Conservation (phyloP, 1,284 basidiomycete species). For the Fistulina hepatica region DNA sequence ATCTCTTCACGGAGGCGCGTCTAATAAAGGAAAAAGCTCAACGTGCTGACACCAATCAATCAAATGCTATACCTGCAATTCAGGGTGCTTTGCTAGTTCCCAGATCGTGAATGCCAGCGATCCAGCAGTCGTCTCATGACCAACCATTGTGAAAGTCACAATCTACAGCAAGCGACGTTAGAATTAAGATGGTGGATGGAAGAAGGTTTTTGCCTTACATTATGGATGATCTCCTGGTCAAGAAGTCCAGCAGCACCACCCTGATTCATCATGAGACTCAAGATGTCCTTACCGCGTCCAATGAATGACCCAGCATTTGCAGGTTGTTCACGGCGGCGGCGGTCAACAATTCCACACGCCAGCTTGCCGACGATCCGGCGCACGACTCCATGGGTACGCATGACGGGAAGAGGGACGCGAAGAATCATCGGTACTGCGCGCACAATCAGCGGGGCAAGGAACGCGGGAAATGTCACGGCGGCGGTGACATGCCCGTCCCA, state of each 20-base stretch:
- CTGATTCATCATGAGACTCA: conserved; percentile 14
- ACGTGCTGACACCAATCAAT: too few species aligned
- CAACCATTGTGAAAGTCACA: conserved; percentile 19
- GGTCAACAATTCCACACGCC: conserved; percentile 17
- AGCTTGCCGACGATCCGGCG: too few species aligned
- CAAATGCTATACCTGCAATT: too few species aligned
- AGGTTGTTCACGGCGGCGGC: conserved; percentile 1
- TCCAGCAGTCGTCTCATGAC: conserved; percentile 30
- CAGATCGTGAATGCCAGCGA: conserved; percentile 27
- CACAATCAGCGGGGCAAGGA: conserved; percentile 23
- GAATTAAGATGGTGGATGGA: too few species aligned
- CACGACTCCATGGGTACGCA: too few species aligned
- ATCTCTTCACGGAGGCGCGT: conserved; percentile 18
- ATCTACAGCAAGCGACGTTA: too few species aligned
- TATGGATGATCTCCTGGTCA: conserved; percentile 20
- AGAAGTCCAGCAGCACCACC: conserved; percentile 10
- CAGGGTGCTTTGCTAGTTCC: conserved; percentile 25
- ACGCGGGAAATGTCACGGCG: conserved; percentile 18
- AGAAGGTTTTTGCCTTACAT: conserved; percentile 14
- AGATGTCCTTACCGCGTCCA: conserved; percentile 20
- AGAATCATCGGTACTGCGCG: conserved; percentile 24
- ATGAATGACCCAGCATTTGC: not conserved
- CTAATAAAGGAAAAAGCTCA: too few species aligned
- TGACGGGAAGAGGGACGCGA: conserved; percentile 19
- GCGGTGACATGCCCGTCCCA: conserved; percentile 21